These are phyloP conservation scores for Aspergillus ochraceus DNA, from an alignment of 2,329 filamentous ascomycete genomes.

Conservation along the genomic window DNA sequence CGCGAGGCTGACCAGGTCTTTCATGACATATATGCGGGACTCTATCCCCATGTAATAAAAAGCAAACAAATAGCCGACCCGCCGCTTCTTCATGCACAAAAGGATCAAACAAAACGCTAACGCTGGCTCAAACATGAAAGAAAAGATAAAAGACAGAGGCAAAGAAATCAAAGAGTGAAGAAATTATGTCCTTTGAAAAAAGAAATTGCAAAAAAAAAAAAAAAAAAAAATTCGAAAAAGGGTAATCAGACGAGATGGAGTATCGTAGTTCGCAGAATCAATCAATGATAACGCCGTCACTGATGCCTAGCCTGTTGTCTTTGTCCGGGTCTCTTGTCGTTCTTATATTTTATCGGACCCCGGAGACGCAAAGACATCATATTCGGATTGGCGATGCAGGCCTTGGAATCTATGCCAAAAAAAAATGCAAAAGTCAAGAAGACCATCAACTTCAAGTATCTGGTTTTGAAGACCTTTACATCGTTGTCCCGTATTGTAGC, in stretches of 20 bases:
- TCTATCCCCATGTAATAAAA: slow-evolving; percentile 36
- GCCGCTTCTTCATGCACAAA: slow-evolving; percentile 48
- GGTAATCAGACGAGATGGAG: slow-evolving; percentile 34
- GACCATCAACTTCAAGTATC: slow-evolving; percentile 28
- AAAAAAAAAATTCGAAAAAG: slow-evolving; percentile 20
- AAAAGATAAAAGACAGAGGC: not conserved
- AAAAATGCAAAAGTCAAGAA: slow-evolving; percentile 24
- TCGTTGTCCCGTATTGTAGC: slow-evolving; percentile 65
- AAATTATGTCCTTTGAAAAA: slow-evolving; percentile 41
- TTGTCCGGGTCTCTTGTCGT: slow-evolving; percentile 34
- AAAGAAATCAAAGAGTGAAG: slow-evolving; percentile 34
- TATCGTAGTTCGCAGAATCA: slow-evolving; percentile 47
- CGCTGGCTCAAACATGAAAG: slow-evolving; percentile 48
- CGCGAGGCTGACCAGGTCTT: slow-evolving; percentile 51
- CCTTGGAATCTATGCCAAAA: slow-evolving; percentile 24
- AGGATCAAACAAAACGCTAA: slow-evolving; percentile 40
- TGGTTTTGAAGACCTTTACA: slow-evolving; percentile 54
- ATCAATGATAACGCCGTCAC: slow-evolving; percentile 55
- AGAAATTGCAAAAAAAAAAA: slow-evolving; percentile 25
- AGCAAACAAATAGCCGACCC: slow-evolving; percentile 47
- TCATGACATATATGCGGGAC: slow-evolving; percentile 47
- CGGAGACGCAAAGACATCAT: slow-evolving; percentile 26
- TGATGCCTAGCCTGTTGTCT: slow-evolving; percentile 51
- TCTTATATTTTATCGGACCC: slow-evolving; percentile 45
- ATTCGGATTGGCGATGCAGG: slow-evolving; percentile 15